Conservation (phyloP, 2,329 filamentous ascomycete species). For the Arthrobotrys iridis region DNA sequence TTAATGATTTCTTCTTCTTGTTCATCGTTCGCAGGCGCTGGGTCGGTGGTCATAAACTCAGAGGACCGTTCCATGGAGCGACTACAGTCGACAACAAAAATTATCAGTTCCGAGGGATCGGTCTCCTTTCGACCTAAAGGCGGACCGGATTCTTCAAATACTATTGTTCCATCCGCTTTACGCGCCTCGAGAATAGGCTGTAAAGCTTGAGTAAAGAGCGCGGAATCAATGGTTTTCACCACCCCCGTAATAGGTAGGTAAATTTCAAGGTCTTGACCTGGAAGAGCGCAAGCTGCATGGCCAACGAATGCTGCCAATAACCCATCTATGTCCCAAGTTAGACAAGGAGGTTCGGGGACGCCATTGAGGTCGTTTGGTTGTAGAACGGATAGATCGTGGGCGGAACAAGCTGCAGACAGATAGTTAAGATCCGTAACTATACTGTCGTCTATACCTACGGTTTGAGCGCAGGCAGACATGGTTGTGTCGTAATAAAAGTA, state of each 20-base stretch:
- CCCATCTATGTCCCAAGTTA: constrained; percentile 61
- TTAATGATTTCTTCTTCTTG: neutral
- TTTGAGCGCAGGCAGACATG: neutral
- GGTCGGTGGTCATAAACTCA: neutral
- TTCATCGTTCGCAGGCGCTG: neutral
- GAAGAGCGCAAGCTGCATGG: constrained; percentile 59
- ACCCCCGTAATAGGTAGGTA: constrained; percentile 59
- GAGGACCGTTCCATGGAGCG: neutral
- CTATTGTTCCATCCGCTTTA: constrained; percentile 59
- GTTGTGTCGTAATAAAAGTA: neutral
- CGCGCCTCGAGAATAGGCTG: constrained; percentile 59
- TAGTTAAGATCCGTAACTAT: constrained; percentile 58
- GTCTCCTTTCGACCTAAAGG: neutral
- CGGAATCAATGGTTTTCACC: constrained; percentile 60
- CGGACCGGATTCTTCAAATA: constrained; percentile 58
- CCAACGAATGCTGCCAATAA: constrained; percentile 61
- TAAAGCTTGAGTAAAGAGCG: constrained; percentile 60
- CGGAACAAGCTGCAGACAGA: constrained; percentile 59
- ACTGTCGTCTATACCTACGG: constrained; percentile 55
- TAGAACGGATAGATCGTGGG: constrained; percentile 59
- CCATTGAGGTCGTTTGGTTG: constrained; percentile 52
- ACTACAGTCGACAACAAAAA: constrained; percentile 11
- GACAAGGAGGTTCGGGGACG: constrained; percentile 57
- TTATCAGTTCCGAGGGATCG: constrained; percentile 11
- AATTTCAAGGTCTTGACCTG: constrained; percentile 58